Conservation (phyloP, 2,329 filamentous ascomycete genomes). For the Curvularia sp. region DNA sequence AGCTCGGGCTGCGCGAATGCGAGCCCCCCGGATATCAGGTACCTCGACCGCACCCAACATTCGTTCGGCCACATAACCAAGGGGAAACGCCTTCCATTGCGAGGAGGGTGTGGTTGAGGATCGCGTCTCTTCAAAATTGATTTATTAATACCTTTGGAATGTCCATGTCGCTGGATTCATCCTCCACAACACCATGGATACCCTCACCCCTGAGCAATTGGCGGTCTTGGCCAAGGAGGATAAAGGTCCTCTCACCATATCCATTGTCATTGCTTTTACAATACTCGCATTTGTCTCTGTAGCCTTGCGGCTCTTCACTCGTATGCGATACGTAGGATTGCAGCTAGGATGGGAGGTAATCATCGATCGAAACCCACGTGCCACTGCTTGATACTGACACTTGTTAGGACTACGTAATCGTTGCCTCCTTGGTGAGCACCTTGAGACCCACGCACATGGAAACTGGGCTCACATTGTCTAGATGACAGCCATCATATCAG, state of each 20-base stretch:
- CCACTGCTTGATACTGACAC: background rate
- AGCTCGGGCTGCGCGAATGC: conserved; percentile 1
- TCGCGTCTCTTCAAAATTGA: background rate
- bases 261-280: conserved; percentile 31
- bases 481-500: conserved; percentile 14
- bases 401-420: background rate
- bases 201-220: conserved; percentile 27
- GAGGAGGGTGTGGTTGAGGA: background rate
- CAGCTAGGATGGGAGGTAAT: conserved; percentile 30
- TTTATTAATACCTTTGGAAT: background rate
- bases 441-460: no score
- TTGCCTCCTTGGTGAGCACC: background rate
- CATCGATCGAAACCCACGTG: background rate
- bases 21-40: conserved; percentile 1
- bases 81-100: background rate
- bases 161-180: conserved; percentile 1
- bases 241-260: conserved; percentile 23
- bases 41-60: conserved; percentile 4
- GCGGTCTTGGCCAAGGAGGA: conserved; percentile 28
- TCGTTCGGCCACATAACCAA: conserved; percentile 1
- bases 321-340: conserved; percentile 22
- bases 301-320: conserved; percentile 30
- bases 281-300: conserved; percentile 30
- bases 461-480: background rate
- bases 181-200: conserved; percentile 19